These are phyloP conservation scores for Rhodamnia rubescens DNA, from an alignment of 345 rosid genomes.

Conservation along the genomic window DNA sequence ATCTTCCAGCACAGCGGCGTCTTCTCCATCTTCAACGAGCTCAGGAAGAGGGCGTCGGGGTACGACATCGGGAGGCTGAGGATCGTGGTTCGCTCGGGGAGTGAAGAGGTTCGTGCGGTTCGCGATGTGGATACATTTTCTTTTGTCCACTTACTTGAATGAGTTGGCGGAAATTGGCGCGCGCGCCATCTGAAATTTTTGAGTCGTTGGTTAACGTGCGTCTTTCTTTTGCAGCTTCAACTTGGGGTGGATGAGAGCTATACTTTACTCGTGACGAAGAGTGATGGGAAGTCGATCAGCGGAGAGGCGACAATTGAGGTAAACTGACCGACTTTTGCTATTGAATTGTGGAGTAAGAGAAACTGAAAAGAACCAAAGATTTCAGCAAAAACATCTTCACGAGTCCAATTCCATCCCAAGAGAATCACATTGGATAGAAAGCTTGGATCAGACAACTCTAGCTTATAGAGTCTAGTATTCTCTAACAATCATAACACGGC, in stretches of 20 bases:
- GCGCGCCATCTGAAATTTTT: not conserved
- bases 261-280: constrained; percentile 34
- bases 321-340: not conserved
- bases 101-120: constrained; percentile 39
- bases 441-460: not conserved
- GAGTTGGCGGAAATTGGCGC: not conserved
- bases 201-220: not conserved
- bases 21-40: constrained; percentile 12
- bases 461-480: not conserved
- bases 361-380: not conserved
- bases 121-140: not conserved
- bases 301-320: constrained; percentile 76
- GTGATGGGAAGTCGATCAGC: constrained; percentile 31
- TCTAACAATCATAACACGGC: not conserved
- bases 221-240: constrained; percentile 31
- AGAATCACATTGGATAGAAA: not conserved
- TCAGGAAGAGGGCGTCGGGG: constrained; percentile 20
- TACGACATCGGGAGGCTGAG: constrained; percentile 52
- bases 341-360: not conserved
- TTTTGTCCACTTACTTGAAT: not conserved
- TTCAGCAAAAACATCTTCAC: not conserved
- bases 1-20: constrained; percentile 39
- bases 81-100: constrained; percentile 46
- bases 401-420: not conserved
- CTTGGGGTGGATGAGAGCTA: constrained; percentile 59